Evolutionary conservation across 225 moss, liverwort and hornwort species (phyloP).

Genomic region (Thuidium tamariscinum): DNA sequence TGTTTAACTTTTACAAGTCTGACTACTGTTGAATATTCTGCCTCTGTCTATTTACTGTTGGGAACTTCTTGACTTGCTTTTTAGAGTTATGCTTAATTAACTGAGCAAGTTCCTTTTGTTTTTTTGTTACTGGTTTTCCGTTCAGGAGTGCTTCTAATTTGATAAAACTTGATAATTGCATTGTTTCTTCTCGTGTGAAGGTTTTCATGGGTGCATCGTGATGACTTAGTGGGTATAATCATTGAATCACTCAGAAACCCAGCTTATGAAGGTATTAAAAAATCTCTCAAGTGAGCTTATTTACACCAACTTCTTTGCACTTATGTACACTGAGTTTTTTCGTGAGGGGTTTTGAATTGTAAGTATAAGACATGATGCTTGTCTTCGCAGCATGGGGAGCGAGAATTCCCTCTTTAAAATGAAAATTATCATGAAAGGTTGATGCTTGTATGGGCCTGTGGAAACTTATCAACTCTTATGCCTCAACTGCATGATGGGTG

Average conservation of each 20-base stretch:
- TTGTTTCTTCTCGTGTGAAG: constrained; percentile 15
- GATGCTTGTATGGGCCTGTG: not conserved
- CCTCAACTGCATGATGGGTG: not conserved
- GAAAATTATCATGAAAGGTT: not conserved
- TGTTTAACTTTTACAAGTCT: not conserved
- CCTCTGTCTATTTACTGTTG: not conserved
- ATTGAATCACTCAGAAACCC: constrained; percentile 76
- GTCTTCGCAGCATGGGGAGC: not conserved
- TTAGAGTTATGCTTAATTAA: not conserved
- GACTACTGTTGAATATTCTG: not conserved
- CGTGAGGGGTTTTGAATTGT: not conserved
- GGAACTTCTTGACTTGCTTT: not conserved
- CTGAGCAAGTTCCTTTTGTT: not conserved
- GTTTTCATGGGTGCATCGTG: constrained; percentile 99
- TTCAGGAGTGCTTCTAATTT: not conserved
- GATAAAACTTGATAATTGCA: not conserved
- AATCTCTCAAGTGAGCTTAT: not conserved
- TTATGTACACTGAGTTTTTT: not conserved
- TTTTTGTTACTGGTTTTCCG: not conserved
- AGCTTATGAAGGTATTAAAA: constrained; percentile 63
- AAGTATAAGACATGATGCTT: not conserved
- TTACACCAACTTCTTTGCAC: not conserved
- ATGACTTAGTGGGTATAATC: constrained; percentile 74
- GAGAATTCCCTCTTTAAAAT: not conserved
- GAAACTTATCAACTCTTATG: not conserved